phyloP scores from a whole-genome alignment of 305 asterid species.

The Fraxinus dipetala region DNA sequence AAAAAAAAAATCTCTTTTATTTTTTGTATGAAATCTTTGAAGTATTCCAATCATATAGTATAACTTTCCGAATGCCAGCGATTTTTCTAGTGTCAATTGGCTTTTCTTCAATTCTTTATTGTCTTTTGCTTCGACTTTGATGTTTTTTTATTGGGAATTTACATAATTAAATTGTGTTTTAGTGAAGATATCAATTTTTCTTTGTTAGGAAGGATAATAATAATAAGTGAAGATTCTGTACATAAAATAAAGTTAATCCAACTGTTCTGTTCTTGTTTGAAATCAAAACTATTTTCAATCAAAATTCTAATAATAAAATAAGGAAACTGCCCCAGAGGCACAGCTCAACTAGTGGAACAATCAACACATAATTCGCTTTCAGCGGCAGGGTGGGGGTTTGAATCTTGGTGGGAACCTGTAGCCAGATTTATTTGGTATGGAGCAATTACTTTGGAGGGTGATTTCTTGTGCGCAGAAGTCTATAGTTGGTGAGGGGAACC shows the following conservation, averaged over 20 bases:
- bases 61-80: conserved; percentile 18
- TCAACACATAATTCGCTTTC: too few species aligned
- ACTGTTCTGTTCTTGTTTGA: not conserved
- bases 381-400: too few species aligned
- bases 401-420: too few species aligned
- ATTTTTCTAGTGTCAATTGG: conserved; percentile 22
- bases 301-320: not conserved
- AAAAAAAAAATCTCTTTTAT: not conserved
- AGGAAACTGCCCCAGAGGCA: not conserved
- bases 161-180: not conserved
- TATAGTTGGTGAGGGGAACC: too few species aligned
- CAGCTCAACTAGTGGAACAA: too few species aligned
- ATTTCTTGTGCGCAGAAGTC: too few species aligned
- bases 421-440: too few species aligned
- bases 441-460: too few species aligned
- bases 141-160: not conserved
- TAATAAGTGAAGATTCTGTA: not conserved
- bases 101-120: conserved; percentile 18
- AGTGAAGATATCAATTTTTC: not conserved
- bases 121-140: conserved; percentile 23
- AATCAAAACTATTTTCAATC: not conserved
- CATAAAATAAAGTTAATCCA: not conserved
- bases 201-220: not conserved
- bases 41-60: not conserved
- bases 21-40: not conserved